Evolutionary conservation across 345 rosid genomes (phyloP).

Genomic region (Salix brachista): DNA sequence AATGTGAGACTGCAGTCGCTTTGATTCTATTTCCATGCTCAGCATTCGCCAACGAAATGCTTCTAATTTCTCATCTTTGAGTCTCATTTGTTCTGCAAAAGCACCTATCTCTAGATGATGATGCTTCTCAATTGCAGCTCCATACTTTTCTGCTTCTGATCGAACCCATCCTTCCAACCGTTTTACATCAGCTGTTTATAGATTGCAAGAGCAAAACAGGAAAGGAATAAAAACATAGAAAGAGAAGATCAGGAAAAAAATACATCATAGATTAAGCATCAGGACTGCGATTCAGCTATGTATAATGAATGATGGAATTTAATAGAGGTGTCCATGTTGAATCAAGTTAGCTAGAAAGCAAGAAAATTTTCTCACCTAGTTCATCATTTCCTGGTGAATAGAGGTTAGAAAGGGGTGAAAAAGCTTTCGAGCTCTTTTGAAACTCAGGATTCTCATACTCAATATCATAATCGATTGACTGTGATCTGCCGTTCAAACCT

Average conservation of each 20-base stretch:
- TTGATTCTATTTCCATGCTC: conserved; percentile 77
- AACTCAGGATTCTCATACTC: conserved; percentile 39
- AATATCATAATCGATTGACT: conserved; percentile 23
- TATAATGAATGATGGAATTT: background rate
- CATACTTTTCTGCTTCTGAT: conserved; percentile 59
- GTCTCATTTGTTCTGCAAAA: conserved; percentile 66
- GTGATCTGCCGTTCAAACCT: conserved; percentile 33
- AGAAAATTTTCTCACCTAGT: conserved; percentile 35
- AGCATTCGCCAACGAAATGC: conserved; percentile 60
- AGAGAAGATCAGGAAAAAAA: background rate
- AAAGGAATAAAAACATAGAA: conserved; percentile 2
- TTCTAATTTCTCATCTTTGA: conserved; percentile 79
- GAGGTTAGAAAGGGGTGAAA: conserved; percentile 37
- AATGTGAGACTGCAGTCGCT: conserved; percentile 55
- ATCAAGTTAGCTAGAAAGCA: background rate
- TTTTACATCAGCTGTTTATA: conserved; percentile 37
- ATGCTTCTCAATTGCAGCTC: conserved; percentile 48
- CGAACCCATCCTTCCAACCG: conserved; percentile 54
- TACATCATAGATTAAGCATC: conserved; percentile 5
- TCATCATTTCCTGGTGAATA: conserved; percentile 37
- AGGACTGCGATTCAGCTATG: background rate
- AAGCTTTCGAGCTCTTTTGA: conserved; percentile 30
- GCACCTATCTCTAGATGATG: conserved; percentile 66
- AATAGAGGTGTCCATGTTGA: background rate
- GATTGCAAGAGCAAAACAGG: conserved; percentile 33